Conservation (phyloP, 163 green algal species). For the Coccomyxa subellipsoidea region DNA sequence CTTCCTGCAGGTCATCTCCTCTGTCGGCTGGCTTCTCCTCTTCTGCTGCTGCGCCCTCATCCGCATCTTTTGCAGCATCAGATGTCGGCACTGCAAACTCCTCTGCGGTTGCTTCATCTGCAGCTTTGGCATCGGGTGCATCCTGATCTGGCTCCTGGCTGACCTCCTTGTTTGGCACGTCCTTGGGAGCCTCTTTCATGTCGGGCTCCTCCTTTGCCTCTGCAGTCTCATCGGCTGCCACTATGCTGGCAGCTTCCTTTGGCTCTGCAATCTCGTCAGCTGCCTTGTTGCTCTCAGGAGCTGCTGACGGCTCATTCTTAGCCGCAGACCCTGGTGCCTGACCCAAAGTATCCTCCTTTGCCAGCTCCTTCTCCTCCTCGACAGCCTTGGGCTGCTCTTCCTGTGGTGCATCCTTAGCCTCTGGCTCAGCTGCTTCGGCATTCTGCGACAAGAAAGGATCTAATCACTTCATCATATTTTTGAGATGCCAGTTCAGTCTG, state of each 20-base stretch:
- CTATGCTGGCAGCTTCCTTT: background rate
- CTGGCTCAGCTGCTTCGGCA: too few species aligned
- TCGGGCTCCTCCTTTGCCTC: background rate
- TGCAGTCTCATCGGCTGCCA: background rate
- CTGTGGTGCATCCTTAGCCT: background rate
- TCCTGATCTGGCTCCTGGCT: background rate
- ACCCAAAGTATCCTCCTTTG: too few species aligned
- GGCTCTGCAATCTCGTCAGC: background rate
- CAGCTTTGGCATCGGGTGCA: background rate
- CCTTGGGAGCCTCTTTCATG: background rate
- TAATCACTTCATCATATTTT: too few species aligned
- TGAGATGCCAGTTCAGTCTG: too few species aligned
- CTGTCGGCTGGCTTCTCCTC: background rate
- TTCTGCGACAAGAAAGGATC: background rate
- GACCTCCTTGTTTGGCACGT: too few species aligned
- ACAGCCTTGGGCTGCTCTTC: background rate
- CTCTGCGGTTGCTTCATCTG: background rate
- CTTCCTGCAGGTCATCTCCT: background rate
- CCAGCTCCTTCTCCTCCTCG: background rate
- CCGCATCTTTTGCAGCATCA: background rate
- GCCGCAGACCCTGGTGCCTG: background rate
- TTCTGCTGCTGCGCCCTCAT: background rate
- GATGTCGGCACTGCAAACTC: background rate
- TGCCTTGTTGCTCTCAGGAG: background rate
- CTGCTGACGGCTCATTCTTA: too few species aligned